These are phyloP conservation scores for Euphorbia pulcherrima DNA, from an alignment of 345 rosid species.

Conservation along the genomic window DNA sequence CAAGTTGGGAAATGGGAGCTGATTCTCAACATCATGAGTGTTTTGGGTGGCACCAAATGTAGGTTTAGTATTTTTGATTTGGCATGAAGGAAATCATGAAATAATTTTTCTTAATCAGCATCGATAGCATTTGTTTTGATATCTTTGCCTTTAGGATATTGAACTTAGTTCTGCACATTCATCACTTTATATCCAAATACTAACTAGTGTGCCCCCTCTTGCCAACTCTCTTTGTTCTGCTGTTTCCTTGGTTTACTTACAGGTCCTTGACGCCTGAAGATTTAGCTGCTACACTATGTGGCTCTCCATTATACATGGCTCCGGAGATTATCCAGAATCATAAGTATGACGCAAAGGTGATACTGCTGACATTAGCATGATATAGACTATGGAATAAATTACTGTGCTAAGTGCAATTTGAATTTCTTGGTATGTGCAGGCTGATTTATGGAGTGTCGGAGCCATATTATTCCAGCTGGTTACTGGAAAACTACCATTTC, in stretches of 20 bases:
- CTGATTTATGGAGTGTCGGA: conserved; percentile 92
- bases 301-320: conserved; percentile 90
- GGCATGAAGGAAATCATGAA: not conserved
- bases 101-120: not conserved
- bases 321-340: conserved; percentile 75
- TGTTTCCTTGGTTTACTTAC: conserved; percentile 13
- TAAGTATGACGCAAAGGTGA: conserved; percentile 90
- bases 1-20: not conserved
- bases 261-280: conserved; percentile 67
- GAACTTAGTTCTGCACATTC: not conserved
- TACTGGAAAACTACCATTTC: conserved; percentile 77
- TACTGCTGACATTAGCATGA: conserved; percentile 8
- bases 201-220: not conserved
- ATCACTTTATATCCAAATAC: not conserved
- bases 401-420: not conserved
- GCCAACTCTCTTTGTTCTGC: not conserved
- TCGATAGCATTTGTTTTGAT: not conserved
- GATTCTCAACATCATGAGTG: not conserved
- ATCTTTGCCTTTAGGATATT: not conserved
- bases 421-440: conserved; percentile 40
- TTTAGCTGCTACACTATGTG: conserved; percentile 70
- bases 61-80: not conserved
- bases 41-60: not conserved
- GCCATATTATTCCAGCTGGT: conserved; percentile 77
- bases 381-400: not conserved